Evolutionary conservation across 495 filamentous ascomycete genomes (phyloP).

Genomic region (Pyronema domesticum): DNA sequence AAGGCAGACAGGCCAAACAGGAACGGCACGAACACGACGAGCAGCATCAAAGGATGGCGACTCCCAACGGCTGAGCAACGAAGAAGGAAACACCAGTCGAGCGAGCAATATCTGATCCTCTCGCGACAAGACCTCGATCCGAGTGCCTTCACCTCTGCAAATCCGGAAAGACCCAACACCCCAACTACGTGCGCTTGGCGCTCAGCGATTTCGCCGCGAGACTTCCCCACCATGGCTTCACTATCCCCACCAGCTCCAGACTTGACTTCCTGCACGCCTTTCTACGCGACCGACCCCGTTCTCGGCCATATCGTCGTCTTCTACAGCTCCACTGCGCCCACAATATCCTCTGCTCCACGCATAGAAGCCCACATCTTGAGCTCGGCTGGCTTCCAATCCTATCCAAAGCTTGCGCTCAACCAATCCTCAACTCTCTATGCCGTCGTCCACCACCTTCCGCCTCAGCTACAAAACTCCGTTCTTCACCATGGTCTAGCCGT

Average conservation of each 20-base stretch:
- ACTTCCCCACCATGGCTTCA: constrained; percentile 13
- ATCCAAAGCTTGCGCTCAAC: constrained; percentile 75
- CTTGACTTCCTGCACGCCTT: constrained; percentile 19
- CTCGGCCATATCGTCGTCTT: constrained; percentile 22
- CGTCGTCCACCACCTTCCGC: constrained; percentile 80
- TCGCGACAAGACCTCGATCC: too few species aligned
- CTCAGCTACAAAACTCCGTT: constrained; percentile 75
- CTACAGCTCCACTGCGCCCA: constrained; percentile 12
- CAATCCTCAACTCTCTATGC: constrained; percentile 89
- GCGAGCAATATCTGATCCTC: too few species aligned
- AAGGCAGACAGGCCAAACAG: too few species aligned
- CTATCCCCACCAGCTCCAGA: constrained; percentile 21
- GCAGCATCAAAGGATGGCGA: too few species aligned
- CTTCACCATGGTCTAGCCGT: constrained; percentile 77
- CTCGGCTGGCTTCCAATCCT: constrained; percentile 70
- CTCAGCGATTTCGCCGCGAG: neutral
- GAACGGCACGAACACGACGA: too few species aligned
- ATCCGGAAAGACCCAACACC: too few species aligned
- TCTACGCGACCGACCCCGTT: constrained; percentile 20
- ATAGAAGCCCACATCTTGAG: constrained; percentile 86
- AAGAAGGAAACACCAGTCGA: too few species aligned
- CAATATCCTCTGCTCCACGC: constrained; percentile 35
- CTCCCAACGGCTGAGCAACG: too few species aligned
- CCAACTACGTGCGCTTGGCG: neutral
- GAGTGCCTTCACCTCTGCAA: too few species aligned